Evolutionary conservation across 2,329 filamentous ascomycete species (phyloP).

Genomic region (Fusarium sterilihyphosum): DNA sequence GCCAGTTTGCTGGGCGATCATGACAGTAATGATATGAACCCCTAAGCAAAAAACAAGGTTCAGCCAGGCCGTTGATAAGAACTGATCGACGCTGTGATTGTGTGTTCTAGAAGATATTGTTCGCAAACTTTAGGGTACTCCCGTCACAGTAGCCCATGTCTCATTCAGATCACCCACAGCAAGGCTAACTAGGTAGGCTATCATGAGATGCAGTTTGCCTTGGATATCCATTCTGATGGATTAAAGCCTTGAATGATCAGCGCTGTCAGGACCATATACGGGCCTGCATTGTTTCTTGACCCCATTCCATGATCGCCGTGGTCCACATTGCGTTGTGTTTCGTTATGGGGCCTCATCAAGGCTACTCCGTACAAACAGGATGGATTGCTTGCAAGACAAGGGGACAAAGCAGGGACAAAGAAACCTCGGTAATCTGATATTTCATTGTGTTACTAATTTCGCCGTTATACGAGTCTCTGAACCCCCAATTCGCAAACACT

Average conservation of each 20-base stretch:
- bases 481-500: neutral
- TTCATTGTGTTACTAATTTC: neutral
- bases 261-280: conserved; percentile 9
- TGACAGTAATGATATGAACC: neutral
- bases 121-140: neutral
- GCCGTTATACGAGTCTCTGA: neutral
- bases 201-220: neutral
- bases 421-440: neutral
- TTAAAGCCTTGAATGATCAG: conserved; percentile 18
- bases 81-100: neutral
- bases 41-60: neutral
- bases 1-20: neutral
- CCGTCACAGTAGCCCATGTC: neutral
- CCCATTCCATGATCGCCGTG: conserved; percentile 24
- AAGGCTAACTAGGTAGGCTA: neutral
- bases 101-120: neutral
- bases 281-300: conserved; percentile 11
- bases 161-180: neutral
- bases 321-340: conserved; percentile 17
- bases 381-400: neutral
- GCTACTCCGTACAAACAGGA: neutral
- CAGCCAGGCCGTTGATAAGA: neutral
- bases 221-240: neutral
- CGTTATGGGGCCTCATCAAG: neutral
- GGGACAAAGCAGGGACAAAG: neutral